Evolutionary conservation across 345 rosid species (phyloP), one percentile per base, ranked within the genome.

Genomic region (Camelina sativa): DNA sequence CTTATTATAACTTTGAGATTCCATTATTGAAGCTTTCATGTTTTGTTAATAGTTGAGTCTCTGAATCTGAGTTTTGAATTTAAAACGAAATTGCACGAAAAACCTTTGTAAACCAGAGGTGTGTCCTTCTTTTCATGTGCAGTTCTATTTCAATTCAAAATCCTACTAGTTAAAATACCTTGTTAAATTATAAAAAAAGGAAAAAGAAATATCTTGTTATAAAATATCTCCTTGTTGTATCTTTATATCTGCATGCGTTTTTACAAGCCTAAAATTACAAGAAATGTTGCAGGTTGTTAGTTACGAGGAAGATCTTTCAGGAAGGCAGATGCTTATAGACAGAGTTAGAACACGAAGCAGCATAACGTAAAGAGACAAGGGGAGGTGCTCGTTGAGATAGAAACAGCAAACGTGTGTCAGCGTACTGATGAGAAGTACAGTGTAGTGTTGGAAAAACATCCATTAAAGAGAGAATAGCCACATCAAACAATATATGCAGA

Each of bases 311-410:
- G 99, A 95, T 83, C 82, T 90, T 74, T 87, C 96, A 2, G 99
- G 99, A 43, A 86, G 91, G 76, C 97, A 95, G 79, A 90, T 92
- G 97, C 91, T 95, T 75, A 95, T 95, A 46, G 97, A 95, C 77
- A 87, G 92, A 80, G 97, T 90, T 76, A 86, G 89, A 76, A 90
- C 93, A 41, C 88, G 96, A 62, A 84, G 93, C 76, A 92, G 97
- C 88, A 62, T 90, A 73, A 9, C 69, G 40, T 86, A 72, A 85
- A 44, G 35, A 34, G 37, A 65, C 7, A n/a, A 32, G 3, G 3
- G 40, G 44, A 41, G 47, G 50, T 68, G 37, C 22, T 58, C 23
- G 20, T 4, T 47, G 23, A 71, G 50, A 47, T 34, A 6, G 41
- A 61, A 50, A 38, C 75, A 61, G 8, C 61, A 37, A 62, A 15